Evolutionary conservation across 2,329 filamentous ascomycete species (phyloP).

Genomic region (Monilinia aucupariae): DNA sequence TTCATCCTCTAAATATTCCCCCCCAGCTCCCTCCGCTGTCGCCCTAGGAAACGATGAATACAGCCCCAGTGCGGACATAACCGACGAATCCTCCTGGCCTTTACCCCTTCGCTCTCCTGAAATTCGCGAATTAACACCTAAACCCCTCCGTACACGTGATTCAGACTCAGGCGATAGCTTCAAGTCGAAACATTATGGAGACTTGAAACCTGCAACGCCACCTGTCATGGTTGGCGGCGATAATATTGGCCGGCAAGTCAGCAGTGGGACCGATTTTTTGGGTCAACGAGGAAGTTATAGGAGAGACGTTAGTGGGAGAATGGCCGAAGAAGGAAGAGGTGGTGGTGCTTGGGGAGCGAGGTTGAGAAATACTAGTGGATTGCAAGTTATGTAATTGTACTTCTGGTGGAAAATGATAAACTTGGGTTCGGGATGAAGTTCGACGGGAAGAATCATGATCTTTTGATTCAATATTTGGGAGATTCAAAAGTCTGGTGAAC

Average conservation of each 20-base stretch:
- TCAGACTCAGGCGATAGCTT: conserved; percentile 35
- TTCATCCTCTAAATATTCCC: conserved; percentile 38
- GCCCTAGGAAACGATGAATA: conserved; percentile 39
- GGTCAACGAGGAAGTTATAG: conserved; percentile 25
- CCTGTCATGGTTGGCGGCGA: conserved; percentile 46
- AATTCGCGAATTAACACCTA: conserved; percentile 17
- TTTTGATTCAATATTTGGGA: not conserved
- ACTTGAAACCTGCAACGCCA: conserved; percentile 48
- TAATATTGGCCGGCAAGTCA: conserved; percentile 44
- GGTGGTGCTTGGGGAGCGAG: conserved; percentile 32
- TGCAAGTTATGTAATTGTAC: conserved; percentile 6
- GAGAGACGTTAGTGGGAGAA: conserved; percentile 66
- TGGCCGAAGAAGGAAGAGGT: conserved; percentile 60
- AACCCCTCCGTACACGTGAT: conserved; percentile 22
- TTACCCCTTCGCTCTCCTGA: conserved; percentile 13
- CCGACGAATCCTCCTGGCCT: conserved; percentile 33
- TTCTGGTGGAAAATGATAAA: not conserved
- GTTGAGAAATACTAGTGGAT: conserved; percentile 38
- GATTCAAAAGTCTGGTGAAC: too few relatives aligned
- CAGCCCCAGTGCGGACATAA: conserved; percentile 43
- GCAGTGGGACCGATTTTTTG: conserved; percentile 52
- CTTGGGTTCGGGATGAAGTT: not conserved
- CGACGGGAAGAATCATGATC: not conserved
- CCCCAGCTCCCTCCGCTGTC: conserved; percentile 16
- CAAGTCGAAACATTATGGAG: conserved; percentile 55